These are phyloP conservation scores for Clavariopsis aquatica DNA, from an alignment of 495 filamentous ascomycete genomes.

Conservation along the genomic window DNA sequence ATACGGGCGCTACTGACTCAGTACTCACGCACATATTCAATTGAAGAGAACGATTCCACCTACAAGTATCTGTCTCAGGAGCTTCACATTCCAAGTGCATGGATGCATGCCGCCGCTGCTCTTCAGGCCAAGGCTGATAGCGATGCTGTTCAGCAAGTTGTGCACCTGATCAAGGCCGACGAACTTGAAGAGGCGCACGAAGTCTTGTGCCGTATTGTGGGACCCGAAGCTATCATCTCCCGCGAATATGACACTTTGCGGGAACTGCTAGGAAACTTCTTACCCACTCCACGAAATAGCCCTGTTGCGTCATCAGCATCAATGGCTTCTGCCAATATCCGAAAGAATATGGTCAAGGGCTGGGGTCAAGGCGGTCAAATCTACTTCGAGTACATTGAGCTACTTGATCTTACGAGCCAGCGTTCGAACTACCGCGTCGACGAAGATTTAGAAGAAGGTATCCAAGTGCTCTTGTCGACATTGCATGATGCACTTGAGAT, in stretches of 20 bases:
- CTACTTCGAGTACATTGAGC: slow-evolving; percentile 76
- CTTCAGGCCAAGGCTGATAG: slow-evolving; percentile 66
- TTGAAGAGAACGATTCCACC: slow-evolving; percentile 51
- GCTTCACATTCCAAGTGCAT: slow-evolving; percentile 67
- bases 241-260: slow-evolving; percentile 67
- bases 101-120: slow-evolving; percentile 88
- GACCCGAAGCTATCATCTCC: slow-evolving; percentile 74
- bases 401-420: slow-evolving; percentile 49
- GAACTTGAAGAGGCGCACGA: slow-evolving; percentile 79
- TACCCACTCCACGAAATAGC: slow-evolving; percentile 21
- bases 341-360: slow-evolving; percentile 47
- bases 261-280: slow-evolving; percentile 67
- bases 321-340: too few species aligned
- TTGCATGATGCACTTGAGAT: slow-evolving; percentile 65
- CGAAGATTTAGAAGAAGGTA: slow-evolving; percentile 45
- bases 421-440: slow-evolving; percentile 38
- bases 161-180: slow-evolving; percentile 72
- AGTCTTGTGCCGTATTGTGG: slow-evolving; percentile 75
- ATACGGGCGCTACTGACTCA: slow-evolving; percentile 70
- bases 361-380: slow-evolving; percentile 81
- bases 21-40: slow-evolving; percentile 43
- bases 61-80: slow-evolving; percentile 62
- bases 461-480: slow-evolving; percentile 61
- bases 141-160: slow-evolving; percentile 66
- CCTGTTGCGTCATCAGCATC: too few species aligned